A percentile compares a stretch with the other conserved stretches of the same genome.
Conservation (phyloP, 768 basidiomycete species). For the Clitopilus hobsonii region DNA sequence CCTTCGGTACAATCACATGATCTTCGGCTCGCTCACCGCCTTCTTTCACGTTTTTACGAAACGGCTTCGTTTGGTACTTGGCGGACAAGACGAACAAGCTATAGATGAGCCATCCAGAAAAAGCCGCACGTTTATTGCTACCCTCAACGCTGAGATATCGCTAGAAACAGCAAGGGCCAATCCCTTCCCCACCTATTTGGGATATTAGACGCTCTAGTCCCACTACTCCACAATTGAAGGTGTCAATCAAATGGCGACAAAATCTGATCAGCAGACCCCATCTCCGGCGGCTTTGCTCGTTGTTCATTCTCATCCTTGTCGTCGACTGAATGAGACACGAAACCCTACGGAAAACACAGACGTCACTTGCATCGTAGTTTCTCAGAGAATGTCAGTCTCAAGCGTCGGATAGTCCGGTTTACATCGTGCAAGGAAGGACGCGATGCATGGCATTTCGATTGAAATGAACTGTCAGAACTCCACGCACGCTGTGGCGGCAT, state of each 20-base stretch:
- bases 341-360: neutral
- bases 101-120: neutral
- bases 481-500: neutral
- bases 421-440: neutral
- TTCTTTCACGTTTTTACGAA: neutral
- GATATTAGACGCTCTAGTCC: neutral
- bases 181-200: neutral
- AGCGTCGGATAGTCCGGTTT: neutral
- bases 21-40: neutral
- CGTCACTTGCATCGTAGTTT: neutral
- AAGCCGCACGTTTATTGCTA: neutral
- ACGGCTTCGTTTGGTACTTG: neutral
- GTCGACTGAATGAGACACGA: neutral
- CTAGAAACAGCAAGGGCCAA: neutral
- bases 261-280: neutral
- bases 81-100: neutral
- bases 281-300: neutral
- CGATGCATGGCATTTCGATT: neutral
- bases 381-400: neutral
- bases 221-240: neutral
- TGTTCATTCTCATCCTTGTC: neutral
- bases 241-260: neutral
- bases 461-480: neutral
- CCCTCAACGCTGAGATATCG: neutral
- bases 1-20: neutral